Evolutionary conservation across 1,284 basidiomycete genomes (phyloP).

Genomic region (Termitomyces sp.): DNA sequence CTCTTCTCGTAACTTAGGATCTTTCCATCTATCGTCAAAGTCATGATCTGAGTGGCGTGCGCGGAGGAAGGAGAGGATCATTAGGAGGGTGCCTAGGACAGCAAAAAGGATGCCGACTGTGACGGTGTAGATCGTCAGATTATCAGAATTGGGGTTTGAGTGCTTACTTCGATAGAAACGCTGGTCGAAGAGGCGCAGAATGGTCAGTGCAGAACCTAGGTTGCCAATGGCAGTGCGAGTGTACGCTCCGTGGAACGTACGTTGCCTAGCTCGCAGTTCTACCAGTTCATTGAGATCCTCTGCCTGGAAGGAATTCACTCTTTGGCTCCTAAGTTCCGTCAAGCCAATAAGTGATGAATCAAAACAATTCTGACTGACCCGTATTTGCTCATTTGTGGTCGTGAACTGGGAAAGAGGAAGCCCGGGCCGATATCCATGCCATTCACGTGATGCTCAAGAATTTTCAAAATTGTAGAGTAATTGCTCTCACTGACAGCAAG

Average conservation of each 20-base stretch:
- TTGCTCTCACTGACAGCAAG: background rate
- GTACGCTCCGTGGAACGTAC: constrained; percentile 82
- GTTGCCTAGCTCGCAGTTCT: constrained; percentile 71
- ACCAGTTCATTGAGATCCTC: constrained; percentile 61
- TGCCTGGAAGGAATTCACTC: constrained; percentile 51
- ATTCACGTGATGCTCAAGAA: constrained; percentile 10
- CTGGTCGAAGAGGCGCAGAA: constrained; percentile 72
- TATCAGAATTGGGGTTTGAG: background rate
- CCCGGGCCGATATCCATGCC: background rate
- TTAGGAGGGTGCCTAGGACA: constrained; percentile 56
- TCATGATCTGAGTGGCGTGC: constrained; percentile 64
- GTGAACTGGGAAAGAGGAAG: background rate
- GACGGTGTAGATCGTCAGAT: background rate
- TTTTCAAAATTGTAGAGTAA: constrained; percentile 1
- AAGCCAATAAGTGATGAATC: background rate
- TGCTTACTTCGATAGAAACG: constrained; percentile 64
- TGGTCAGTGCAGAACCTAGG: constrained; percentile 69
- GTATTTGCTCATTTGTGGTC: constrained; percentile 16
- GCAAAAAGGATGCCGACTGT: constrained; percentile 72
- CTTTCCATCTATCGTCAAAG: constrained; percentile 57
- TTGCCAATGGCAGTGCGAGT: constrained; percentile 69
- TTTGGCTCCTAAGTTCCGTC: constrained; percentile 45
- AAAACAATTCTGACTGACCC: constrained; percentile 8
- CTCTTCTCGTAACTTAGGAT: constrained; percentile 16
- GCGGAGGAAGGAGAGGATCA: constrained; percentile 55